Conservation (phyloP, 352 stramenopile genomes). For the Pythium phragmitis region DNA sequence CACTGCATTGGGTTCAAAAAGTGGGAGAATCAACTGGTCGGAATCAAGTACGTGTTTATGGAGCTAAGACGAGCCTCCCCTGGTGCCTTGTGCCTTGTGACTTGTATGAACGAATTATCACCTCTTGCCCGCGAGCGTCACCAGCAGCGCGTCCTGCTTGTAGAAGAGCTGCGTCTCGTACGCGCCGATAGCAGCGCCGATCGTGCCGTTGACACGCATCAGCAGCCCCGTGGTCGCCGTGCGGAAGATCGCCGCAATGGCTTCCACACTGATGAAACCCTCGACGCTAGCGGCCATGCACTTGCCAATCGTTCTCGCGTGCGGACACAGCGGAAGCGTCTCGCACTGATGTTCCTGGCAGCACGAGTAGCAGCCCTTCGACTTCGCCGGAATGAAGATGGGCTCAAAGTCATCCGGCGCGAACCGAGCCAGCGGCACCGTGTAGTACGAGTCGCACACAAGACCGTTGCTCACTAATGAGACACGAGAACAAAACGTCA, state of each 20-base stretch:
- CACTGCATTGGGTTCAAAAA: neutral
- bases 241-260: slow-evolving; percentile 73
- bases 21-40: neutral
- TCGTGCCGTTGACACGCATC: slow-evolving; percentile 81
- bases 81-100: too few relatives aligned
- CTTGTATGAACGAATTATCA: neutral
- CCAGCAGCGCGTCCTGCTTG: slow-evolving; percentile 67
- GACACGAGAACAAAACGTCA: neutral
- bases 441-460: slow-evolving; percentile 74
- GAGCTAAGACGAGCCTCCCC: too few relatives aligned
- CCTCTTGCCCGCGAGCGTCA: slow-evolving; percentile 42
- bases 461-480: slow-evolving; percentile 37
- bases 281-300: slow-evolving; percentile 74
- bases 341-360: slow-evolving; percentile 64
- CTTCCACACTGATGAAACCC: slow-evolving; percentile 69
- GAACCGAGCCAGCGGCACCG: slow-evolving; percentile 61
- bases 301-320: slow-evolving; percentile 33
- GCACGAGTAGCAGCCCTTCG: slow-evolving; percentile 70
- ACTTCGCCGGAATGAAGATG: slow-evolving; percentile 77
- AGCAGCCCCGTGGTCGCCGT: slow-evolving; percentile 68
- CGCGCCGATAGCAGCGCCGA: slow-evolving; percentile 61
- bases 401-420: slow-evolving; percentile 51
- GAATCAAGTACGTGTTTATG: neutral
- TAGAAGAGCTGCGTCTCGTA: slow-evolving; percentile 72
- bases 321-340: slow-evolving; percentile 57